Base-by-base conservation (phyloP, 129 eudicot species). In the Helianthus tuberosus region DNA sequence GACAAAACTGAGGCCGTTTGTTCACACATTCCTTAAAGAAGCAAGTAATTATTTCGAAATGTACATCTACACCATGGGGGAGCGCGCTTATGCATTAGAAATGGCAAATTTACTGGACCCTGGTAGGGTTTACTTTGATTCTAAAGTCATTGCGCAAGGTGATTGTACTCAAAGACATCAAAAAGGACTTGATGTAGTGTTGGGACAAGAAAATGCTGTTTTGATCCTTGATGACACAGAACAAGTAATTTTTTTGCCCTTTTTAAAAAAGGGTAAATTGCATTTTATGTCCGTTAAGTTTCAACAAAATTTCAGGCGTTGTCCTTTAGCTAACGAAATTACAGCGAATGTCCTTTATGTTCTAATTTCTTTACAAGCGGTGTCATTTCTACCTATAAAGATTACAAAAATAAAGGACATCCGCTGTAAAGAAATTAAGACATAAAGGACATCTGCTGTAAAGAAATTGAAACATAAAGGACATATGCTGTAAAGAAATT, bases 21-120 rank as follows among this genome's bases (percentile, higher is more conserved):
- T 93, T 20, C 89, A 76, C 61, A 84, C 81, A 8, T 89, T 89
- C 67, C 68, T 93, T 49, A 79, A 88, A 78, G 95, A 93, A 84
- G 98, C 92, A 27, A 86, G 83, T 64, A 86, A 82, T 20, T 62
- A 87, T 61, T 89, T 89, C 70, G 98, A 93, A 73, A 87, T 93
- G 96, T 86, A 80, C 69, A 93, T 93, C 29, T 93, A 93, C 77
- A 93, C 98, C n/a, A 89, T 89, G 98, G 98, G 98, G 7, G 92
- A 93, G 74, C 87, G 91, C 52, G 68, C 86, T 38, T 94, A 94
- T 83, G 98, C 98, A 3, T 29, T 84, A 66, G 81, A 88, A 84
- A 91, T 94, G 98, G 84, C 84, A 41, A 68, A 68, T 39, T 55
- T 80, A 46, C 79, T 80, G 32, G 84, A 80, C 32, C 79, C 79